phyloP scores from a whole-genome alignment of 2,329 filamentous ascomycete genomes.

The Sarocladiaceae sp. region DNA sequence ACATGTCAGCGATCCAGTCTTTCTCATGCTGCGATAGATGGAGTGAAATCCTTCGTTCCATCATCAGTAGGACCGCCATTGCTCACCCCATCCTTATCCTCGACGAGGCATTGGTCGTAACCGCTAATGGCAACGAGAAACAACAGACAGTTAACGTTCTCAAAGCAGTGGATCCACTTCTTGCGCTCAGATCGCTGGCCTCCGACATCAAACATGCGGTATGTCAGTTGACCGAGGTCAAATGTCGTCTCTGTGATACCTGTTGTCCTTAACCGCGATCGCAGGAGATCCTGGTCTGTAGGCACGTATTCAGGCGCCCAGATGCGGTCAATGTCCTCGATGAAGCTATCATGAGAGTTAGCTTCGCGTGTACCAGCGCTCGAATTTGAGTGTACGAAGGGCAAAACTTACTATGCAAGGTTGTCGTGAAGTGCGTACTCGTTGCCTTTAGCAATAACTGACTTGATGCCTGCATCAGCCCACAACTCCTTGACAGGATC shows the following conservation, averaged over 20 bases:
- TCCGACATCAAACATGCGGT: constrained; percentile 95
- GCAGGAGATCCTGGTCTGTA: constrained; percentile 88
- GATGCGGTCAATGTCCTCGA: constrained; percentile 67
- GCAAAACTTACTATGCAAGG: constrained; percentile 71
- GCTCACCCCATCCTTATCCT: constrained; percentile 91
- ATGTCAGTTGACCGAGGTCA: constrained; percentile 84
- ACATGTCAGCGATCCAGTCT: constrained; percentile 14
- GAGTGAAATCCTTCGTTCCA: constrained; percentile 5
- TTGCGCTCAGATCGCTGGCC: constrained; percentile 89
- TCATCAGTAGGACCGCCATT: not conserved
- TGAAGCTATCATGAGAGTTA: constrained; percentile 57
- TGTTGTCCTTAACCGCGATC: constrained; percentile 83
- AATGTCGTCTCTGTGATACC: constrained; percentile 95
- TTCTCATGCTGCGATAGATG: constrained; percentile 1
- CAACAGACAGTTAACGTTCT: constrained; percentile 85
- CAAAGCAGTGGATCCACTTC: constrained; percentile 97
- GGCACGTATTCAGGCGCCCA: constrained; percentile 77
- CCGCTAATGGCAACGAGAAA: constrained; percentile 94
- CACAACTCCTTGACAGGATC: constrained; percentile 79
- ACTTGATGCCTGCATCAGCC: constrained; percentile 75
- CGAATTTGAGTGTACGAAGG: constrained; percentile 13
- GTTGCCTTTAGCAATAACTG: constrained; percentile 87
- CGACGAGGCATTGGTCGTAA: constrained; percentile 92
- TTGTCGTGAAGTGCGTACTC: constrained; percentile 97
- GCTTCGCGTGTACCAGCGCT: not conserved